Base-by-base conservation (phyloP, 441 rosid species). In the Erodium moschatum region DNA sequence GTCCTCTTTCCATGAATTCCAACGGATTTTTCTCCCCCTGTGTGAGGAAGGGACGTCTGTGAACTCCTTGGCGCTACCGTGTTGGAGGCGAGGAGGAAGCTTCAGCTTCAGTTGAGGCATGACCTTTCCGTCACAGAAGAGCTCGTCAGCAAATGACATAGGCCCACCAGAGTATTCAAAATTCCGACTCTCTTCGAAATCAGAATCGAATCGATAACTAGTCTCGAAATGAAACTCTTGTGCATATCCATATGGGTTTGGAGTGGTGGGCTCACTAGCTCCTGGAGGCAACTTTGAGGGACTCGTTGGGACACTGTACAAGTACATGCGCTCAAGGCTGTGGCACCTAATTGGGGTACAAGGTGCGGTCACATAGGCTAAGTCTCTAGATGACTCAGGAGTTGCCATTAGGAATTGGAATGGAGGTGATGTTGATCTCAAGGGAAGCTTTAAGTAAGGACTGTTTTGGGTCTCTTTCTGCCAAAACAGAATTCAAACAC, bases 401-500 rank as follows among this genome's bases (percentile, higher is more conserved):
- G 9, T 38, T 38, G 9, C 44, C 44, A 40, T 40, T 29, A 29
- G 31, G 3, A 7, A 35, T 35, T 35, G 40, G 8, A 35, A 35
- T 35, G 9, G 9, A 5, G 42, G 16, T 56, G 24, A 56, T 56
- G 62, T 21, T 16, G 10, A 56, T 16, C 11, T 56, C 0, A 18
- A 7, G 61, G 12, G 11, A 6, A 40, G 44, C 44, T 40, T 40
- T 1, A 9, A 2, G 5, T 50, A 15, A 50, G 40, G 6, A 35
- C 40, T 35, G 40, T 35, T 35, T 40, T 40, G 44, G 44, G 44
- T 40, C 42, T 38, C 42, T 38, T 5, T n/a, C 21, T 54, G 7
- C 62, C 62, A 56, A 56, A 56, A n/a, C 11, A 56, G 18, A 7
- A 56, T 56, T 56, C 62, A 56, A 56, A 56, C 1, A 56, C 18